phyloP scores from a whole-genome alignment of 306 rosid species.

The Castanea crenata region DNA sequence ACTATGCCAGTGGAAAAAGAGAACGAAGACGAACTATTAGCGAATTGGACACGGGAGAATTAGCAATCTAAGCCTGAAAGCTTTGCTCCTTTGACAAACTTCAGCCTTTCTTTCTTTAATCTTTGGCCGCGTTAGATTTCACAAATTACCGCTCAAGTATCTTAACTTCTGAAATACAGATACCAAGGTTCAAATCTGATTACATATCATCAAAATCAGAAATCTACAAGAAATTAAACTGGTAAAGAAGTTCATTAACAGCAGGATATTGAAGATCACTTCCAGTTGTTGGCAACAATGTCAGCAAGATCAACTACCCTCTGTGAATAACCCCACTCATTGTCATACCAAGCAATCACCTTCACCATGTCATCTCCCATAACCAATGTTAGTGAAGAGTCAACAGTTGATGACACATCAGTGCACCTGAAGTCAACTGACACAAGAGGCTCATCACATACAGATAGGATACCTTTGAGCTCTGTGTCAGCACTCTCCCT shows the following conservation, averaged over 20 bases:
- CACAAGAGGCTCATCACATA: conserved; percentile 95
- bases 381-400: conserved; percentile 93
- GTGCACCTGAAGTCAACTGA: conserved; percentile 93
- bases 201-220: neutral
- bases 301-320: conserved; percentile 97
- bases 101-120: too few relatives aligned
- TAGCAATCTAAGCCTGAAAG: too few relatives aligned
- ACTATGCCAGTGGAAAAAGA: too few relatives aligned
- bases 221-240: neutral
- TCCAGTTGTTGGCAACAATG: conserved; percentile 95
- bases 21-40: too few relatives aligned
- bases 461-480: conserved; percentile 72
- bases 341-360: conserved; percentile 99
- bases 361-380: conserved; percentile 99
- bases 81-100: too few relatives aligned
- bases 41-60: too few relatives aligned
- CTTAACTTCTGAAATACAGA: too few relatives aligned
- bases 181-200: neutral
- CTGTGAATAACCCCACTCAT: conserved; percentile 98
- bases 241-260: conserved; percentile 10
- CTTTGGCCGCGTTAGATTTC: too few relatives aligned
- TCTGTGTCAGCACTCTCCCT: conserved; percentile 83
- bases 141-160: too few relatives aligned
- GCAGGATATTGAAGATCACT: conserved; percentile 31
- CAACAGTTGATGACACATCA: conserved; percentile 92